A percentile compares a stretch with the other conserved stretches of the same genome.
Conservation (phyloP, 768 basidiomycete genomes). For the Amanita molliuscula region DNA sequence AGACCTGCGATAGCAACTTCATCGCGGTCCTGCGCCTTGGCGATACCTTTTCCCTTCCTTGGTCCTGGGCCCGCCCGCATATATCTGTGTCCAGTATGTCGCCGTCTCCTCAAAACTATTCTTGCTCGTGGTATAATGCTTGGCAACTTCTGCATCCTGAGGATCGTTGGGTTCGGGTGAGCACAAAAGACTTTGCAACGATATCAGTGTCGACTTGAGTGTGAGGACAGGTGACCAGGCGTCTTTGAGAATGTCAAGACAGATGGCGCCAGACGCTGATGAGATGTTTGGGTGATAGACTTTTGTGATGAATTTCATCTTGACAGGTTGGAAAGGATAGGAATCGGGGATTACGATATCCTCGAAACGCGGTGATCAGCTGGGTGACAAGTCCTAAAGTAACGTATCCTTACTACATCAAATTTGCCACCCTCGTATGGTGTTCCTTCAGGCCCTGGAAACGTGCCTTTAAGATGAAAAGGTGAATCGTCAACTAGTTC, state of each 20-base stretch:
- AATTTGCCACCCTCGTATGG: slow-evolving; percentile 90
- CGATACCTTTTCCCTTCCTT: slow-evolving; percentile 30
- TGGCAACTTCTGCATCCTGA: slow-evolving; percentile 96
- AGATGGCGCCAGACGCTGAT: slow-evolving; percentile 90
- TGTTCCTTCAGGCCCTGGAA: slow-evolving; percentile 86
- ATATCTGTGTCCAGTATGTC: slow-evolving; percentile 87
- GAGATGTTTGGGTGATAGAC: slow-evolving; percentile 96
- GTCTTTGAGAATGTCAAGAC: slow-evolving; percentile 80
- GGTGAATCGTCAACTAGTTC: slow-evolving; percentile 84
- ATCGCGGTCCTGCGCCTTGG: slow-evolving; percentile 38
- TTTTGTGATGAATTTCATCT: slow-evolving; percentile 98
- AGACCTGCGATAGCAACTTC: slow-evolving; percentile 76
- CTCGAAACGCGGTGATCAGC: slow-evolving; percentile 25
- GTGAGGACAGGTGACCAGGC: slow-evolving; percentile 96
- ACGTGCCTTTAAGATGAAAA: slow-evolving; percentile 86
- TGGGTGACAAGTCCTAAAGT: background rate
- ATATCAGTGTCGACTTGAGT: slow-evolving; percentile 92
- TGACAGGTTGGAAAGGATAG: slow-evolving; percentile 88
- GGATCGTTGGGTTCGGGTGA: slow-evolving; percentile 94
- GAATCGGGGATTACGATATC: slow-evolving; percentile 91
- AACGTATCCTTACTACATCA: slow-evolving; percentile 55
- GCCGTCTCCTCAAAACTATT: slow-evolving; percentile 87
- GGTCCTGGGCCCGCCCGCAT: slow-evolving; percentile 68
- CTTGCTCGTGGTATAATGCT: slow-evolving; percentile 88
- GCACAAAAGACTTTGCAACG: slow-evolving; percentile 86